phyloP scores from a whole-genome alignment of 2,329 filamentous ascomycete species.

The Pyrenophora graminea region DNA sequence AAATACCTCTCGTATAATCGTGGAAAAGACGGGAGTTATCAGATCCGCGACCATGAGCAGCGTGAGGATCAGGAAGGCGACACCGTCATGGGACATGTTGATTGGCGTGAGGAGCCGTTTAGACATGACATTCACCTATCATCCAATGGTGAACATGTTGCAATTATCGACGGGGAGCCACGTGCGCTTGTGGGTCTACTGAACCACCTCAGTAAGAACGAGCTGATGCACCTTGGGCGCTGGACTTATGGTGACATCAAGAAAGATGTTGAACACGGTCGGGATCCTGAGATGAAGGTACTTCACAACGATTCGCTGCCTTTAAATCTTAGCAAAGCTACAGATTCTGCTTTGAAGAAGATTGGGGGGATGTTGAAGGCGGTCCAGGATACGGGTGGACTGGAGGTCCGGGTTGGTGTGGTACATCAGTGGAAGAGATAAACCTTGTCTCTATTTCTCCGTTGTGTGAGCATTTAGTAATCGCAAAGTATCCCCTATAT shows the following conservation, averaged over 20 bases:
- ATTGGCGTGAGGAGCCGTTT: background rate
- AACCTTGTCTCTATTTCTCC: background rate
- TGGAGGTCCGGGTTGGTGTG: background rate
- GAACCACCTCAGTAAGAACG: background rate
- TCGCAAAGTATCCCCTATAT: no score
- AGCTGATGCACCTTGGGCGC: background rate
- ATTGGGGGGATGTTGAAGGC: background rate
- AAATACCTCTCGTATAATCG: background rate
- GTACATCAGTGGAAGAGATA: background rate
- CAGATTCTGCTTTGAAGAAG: background rate
- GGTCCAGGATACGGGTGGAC: background rate
- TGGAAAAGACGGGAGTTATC: background rate
- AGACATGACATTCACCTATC: background rate
- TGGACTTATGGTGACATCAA: background rate
- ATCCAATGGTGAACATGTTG: background rate
- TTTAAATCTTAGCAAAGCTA: background rate
- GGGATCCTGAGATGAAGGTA: slow-evolving; percentile 1
- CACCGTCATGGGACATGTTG: background rate
- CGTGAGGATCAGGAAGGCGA: background rate
- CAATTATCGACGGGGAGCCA: background rate
- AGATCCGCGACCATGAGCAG: background rate
- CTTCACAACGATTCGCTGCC: background rate
- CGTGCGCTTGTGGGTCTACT: background rate
- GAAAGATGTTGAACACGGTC: background rate
- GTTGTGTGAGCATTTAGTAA: no score